Percentiles rank a stretch among this genome's conserved stretches.
Evolutionary conservation across 106 monocot species (phyloP).

Genomic region (Iris macrosiphon): DNA sequence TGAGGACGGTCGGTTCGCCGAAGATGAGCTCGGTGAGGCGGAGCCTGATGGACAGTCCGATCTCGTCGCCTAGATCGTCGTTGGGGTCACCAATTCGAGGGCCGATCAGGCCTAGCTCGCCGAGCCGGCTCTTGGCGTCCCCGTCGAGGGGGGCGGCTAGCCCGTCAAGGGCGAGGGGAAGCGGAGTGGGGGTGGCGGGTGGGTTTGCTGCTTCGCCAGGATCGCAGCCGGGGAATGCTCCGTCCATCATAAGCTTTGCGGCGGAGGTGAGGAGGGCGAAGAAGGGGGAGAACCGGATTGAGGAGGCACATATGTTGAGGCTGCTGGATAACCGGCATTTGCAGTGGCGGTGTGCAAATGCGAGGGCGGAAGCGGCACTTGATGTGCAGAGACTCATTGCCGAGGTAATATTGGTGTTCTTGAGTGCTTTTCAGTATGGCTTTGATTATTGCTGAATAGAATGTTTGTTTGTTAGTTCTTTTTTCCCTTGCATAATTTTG

Average conservation of each 20-base stretch:
- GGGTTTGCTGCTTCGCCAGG: neutral
- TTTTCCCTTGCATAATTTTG: too few relatives aligned
- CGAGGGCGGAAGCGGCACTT: slow-evolving; percentile 36
- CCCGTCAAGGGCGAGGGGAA: slow-evolving; percentile 40
- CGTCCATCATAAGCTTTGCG: slow-evolving; percentile 91
- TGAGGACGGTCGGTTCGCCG: slow-evolving; percentile 9
- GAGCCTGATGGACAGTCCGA: slow-evolving; percentile 25
- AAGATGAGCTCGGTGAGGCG: slow-evolving; percentile 27
- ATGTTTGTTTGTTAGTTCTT: too few relatives aligned
- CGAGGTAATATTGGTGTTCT: slow-evolving; percentile 48
- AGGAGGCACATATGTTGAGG: slow-evolving; percentile 82
- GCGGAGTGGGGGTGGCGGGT: neutral
- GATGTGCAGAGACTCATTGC: slow-evolving; percentile 39
- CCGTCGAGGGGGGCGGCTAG: slow-evolving; percentile 47
- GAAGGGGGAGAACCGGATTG: slow-evolving; percentile 83
- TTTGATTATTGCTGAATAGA: too few relatives aligned
- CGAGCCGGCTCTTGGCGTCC: slow-evolving; percentile 29
- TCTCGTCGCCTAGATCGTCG: slow-evolving; percentile 21
- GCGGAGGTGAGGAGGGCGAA: slow-evolving; percentile 84
- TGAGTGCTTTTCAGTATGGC: too few relatives aligned
- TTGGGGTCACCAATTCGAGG: slow-evolving; percentile 27
- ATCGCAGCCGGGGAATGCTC: slow-evolving; percentile 44
- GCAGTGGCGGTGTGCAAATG: slow-evolving; percentile 83
- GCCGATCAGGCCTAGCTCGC: slow-evolving; percentile 30
- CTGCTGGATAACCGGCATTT: slow-evolving; percentile 70